Conservation (phyloP, 441 rosid genomes). For the Syzygium malaccense region DNA sequence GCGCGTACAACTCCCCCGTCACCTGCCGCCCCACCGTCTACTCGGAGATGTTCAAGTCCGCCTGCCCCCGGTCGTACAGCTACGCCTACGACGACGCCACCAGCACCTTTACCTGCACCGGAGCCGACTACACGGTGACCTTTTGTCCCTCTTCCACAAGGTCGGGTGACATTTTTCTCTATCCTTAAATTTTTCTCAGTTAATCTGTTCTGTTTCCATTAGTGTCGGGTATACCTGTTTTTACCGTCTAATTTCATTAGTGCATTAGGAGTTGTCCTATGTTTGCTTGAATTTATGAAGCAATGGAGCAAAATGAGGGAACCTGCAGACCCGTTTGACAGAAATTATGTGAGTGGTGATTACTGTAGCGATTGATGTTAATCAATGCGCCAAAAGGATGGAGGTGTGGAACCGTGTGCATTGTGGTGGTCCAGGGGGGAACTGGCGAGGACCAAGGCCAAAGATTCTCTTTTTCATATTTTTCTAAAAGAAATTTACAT, state of each 20-base stretch:
- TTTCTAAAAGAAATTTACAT: neutral
- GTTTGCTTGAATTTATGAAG: neutral
- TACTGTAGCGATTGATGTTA: neutral
- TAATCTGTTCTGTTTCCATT: neutral
- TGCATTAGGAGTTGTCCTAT: neutral
- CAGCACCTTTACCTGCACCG: constrained; percentile 59
- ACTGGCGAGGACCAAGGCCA: neutral
- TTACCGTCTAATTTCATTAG: neutral
- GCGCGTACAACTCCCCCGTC: constrained; percentile 56
- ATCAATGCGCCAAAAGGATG: neutral
- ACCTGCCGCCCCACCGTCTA: constrained; percentile 60
- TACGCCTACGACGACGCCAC: constrained; percentile 69
- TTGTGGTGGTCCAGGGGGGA: neutral
- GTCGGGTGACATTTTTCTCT: constrained; percentile 10
- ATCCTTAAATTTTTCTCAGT: neutral
- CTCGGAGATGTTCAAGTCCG: constrained; percentile 60
- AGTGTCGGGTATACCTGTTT: neutral
- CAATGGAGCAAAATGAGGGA: neutral
- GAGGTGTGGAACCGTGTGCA: neutral
- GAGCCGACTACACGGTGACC: constrained; percentile 59
- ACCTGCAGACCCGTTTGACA: no score
- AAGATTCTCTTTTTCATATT: constrained; percentile 3
- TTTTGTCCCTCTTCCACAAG: constrained; percentile 74
- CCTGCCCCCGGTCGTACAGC: constrained; percentile 64
- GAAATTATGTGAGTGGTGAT: neutral